Percentiles rank a stretch among this genome's conserved stretches.
Evolutionary conservation across 495 filamentous ascomycete species (phyloP).

Genomic region (Aspergillus affinis): DNA sequence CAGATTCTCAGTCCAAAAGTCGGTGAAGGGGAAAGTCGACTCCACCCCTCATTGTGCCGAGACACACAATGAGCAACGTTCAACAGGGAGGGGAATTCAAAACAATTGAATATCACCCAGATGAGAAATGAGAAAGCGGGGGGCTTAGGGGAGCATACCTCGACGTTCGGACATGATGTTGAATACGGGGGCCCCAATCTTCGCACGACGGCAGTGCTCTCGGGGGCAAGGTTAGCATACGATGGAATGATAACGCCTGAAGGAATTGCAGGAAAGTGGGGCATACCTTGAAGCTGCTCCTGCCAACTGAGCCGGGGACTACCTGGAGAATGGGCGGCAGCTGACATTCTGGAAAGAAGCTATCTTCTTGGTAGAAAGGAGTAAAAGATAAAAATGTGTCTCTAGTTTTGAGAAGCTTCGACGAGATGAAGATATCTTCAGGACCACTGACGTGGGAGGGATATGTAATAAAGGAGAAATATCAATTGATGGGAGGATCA

Average conservation of each 20-base stretch:
- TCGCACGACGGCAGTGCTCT: constrained; percentile 62
- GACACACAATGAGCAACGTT: constrained; percentile 14
- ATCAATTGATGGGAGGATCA: not conserved
- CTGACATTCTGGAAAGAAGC: constrained; percentile 29
- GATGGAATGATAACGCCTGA: constrained; percentile 11
- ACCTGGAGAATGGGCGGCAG: constrained; percentile 25
- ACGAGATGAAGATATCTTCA: not conserved
- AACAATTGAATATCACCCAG: not conserved
- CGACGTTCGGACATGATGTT: constrained; percentile 76
- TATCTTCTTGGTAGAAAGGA: not conserved
- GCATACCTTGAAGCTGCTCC: constrained; percentile 52
- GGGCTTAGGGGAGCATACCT: constrained; percentile 48
- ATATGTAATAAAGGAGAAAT: not conserved
- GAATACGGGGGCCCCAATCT: constrained; percentile 59
- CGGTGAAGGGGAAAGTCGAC: constrained; percentile 34
- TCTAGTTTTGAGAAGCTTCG: not conserved
- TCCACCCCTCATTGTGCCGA: constrained; percentile 32
- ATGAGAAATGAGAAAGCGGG: constrained; percentile 3
- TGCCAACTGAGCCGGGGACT: constrained; percentile 43
- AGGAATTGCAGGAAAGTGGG: constrained; percentile 24
- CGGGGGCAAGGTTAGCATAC: constrained; percentile 18
- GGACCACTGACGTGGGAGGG: not conserved
- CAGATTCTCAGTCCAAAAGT: constrained; percentile 30
- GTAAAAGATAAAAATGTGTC: not conserved
- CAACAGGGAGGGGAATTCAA: not conserved